These are phyloP conservation scores for Plasmopara halstedii DNA, from an alignment of 352 stramenopile genomes.

Conservation along the genomic window DNA sequence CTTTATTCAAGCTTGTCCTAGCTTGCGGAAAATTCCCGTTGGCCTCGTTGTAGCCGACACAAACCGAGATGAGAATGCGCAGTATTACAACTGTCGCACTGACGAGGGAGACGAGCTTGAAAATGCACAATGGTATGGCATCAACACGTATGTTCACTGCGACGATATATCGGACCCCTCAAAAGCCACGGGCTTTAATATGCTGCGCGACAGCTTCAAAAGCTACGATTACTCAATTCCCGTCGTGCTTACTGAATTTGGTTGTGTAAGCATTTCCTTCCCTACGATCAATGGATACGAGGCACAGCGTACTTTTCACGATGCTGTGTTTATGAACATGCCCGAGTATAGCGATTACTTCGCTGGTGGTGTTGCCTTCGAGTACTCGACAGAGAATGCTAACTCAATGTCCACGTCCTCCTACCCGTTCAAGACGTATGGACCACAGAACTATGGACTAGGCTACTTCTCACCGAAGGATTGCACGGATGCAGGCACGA, in stretches of 20 bases:
- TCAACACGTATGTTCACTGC: slow-evolving; percentile 82
- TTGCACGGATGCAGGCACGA: slow-evolving; percentile 36
- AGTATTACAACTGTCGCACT: slow-evolving; percentile 82
- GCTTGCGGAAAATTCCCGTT: slow-evolving; percentile 60
- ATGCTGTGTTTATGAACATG: slow-evolving; percentile 54
- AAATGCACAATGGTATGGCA: slow-evolving; percentile 76
- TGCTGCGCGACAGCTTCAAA: slow-evolving; percentile 51
- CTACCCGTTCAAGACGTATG: slow-evolving; percentile 63
- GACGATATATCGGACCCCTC: slow-evolving; percentile 35
- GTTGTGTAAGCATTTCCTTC: slow-evolving; percentile 20
- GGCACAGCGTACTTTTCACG: slow-evolving; percentile 68
- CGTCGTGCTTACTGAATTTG: slow-evolving; percentile 26
- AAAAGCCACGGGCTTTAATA: slow-evolving; percentile 47
- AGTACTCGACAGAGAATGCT: slow-evolving; percentile 74
- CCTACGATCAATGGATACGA: slow-evolving; percentile 52
- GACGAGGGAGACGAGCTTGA: slow-evolving; percentile 52
- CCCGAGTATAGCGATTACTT: slow-evolving; percentile 47
- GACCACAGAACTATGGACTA: slow-evolving; percentile 67
- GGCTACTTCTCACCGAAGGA: slow-evolving; percentile 61
- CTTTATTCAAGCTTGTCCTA: slow-evolving; percentile 52
- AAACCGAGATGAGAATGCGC: slow-evolving; percentile 46
- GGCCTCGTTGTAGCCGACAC: slow-evolving; percentile 65
- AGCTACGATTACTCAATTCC: slow-evolving; percentile 45
- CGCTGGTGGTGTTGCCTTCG: slow-evolving; percentile 60
- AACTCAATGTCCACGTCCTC: slow-evolving; percentile 46